phyloP scores from a whole-genome alignment of 2,329 filamentous ascomycete species.

The Helicocarpus griseus region DNA sequence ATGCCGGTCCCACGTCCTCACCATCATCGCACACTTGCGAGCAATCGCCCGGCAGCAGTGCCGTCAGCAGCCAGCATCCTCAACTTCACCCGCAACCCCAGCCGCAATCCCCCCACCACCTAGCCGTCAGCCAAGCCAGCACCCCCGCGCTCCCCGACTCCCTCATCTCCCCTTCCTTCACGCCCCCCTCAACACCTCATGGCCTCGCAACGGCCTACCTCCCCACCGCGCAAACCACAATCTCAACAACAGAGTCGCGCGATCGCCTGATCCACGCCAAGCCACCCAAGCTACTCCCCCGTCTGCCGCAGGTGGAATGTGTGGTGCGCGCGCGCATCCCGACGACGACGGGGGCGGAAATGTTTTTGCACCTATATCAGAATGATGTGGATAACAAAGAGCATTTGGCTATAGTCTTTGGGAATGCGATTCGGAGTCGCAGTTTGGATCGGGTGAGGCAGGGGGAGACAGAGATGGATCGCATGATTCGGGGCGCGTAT shows the following conservation, averaged over 20 bases:
- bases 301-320: conserved; percentile 78
- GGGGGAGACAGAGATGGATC: conserved; percentile 44
- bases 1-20: conserved; percentile 2
- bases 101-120: conserved; percentile 14
- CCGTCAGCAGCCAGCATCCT: not conserved
- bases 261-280: conserved; percentile 35
- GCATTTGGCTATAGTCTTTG: conserved; percentile 94
- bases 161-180: conserved; percentile 44
- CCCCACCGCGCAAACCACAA: conserved; percentile 20
- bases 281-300: conserved; percentile 62
- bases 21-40: conserved; percentile 1
- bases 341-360: conserved; percentile 81
- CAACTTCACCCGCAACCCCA: not conserved
- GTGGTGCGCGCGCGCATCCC: conserved; percentile 91
- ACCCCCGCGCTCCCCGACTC: conserved; percentile 43
- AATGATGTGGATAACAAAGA: conserved; percentile 94
- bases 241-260: conserved; percentile 16
- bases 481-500: conserved; percentile 92
- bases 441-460: conserved; percentile 41
- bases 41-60: not conserved
- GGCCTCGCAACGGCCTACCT: conserved; percentile 25
- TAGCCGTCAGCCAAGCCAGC: conserved; percentile 15
- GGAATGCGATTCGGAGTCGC: conserved; percentile 66
- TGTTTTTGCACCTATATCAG: conserved; percentile 92
- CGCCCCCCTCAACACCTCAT: conserved; percentile 31